Evolutionary conservation across 208 protist genomes (phyloP), one percentile per base, ranked within the genome.

Genomic region (Leishmania guyanensis): DNA sequence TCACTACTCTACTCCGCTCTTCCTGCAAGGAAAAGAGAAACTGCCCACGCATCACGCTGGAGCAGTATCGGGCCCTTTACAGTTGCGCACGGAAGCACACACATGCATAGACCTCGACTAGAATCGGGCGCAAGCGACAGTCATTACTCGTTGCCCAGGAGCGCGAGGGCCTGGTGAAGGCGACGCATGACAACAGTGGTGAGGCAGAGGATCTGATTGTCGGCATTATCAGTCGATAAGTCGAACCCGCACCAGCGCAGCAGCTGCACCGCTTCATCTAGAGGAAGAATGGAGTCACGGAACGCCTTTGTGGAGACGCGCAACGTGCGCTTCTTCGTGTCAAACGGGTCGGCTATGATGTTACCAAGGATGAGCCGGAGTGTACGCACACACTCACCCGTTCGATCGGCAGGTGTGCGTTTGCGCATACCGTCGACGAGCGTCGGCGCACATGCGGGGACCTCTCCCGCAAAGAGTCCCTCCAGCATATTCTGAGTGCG

Each of bases 211-310:
- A 78, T 77, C n/a, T 90, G 79, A 17, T 71, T 86, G 50, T 86
- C 86, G 33, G 83, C 86, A 6, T 58, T 69, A 64, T 93, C 91
- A 26, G 72, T 82, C 2, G 79, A 84, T 8, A 96, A 82, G 46
- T 92, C 87, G 75, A 97, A 97, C 39, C 91, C 88, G 80, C 89
- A 93, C 75, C 77, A 83, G 4, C 86, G 92, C 53, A 97, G 74
- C 17, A 97, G 78, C 77, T 81, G 51, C 73, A 92, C 75, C 10
- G 94, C 90, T 3, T 80, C 84, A 16, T 79, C 80, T 3, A 95
- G 62, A 29, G 91, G 88, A 22, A 84, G 36, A 48, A 97, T 64
- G 50, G 82, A 83, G 5, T 87, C 86, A n/a, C 78, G 75, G 74
- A 97, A 95, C 26, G 81, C 72, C 65, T 86, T 91, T 43, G 90